Percentiles rank a stretch among this genome's conserved stretches.
Conservation (phyloP, 2,329 filamentous ascomycete species). For the Monilinia fructicola region DNA sequence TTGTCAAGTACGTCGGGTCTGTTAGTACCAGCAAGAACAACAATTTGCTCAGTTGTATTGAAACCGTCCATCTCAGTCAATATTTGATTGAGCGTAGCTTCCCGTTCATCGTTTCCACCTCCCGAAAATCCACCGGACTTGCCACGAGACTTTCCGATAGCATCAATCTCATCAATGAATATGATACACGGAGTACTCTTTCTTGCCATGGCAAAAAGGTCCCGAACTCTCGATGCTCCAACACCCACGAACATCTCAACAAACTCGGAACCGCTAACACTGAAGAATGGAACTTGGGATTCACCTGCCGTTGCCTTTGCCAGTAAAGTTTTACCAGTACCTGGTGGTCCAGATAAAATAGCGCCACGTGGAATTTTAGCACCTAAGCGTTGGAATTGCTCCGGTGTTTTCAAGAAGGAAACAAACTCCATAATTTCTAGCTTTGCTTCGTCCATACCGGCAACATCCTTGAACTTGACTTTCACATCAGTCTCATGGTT, state of each 20-base stretch:
- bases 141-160: conserved; percentile 85
- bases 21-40: conserved; percentile 96
- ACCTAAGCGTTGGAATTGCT: conserved; percentile 87
- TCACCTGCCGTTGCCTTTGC: conserved; percentile 98
- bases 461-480: conserved; percentile 95
- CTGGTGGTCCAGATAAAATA: conserved; percentile 94
- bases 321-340: conserved; percentile 96
- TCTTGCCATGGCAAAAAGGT: conserved; percentile 89
- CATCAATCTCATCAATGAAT: conserved; percentile 99
- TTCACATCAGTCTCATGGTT: conserved; percentile 96
- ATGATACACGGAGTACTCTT: conserved; percentile 98
- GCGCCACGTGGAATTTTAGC: conserved; percentile 97
- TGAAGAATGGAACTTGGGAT: conserved; percentile 96
- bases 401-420: conserved; percentile 90
- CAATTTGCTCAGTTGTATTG: conserved; percentile 94
- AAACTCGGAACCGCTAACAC: conserved; percentile 96
- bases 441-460: conserved; percentile 98
- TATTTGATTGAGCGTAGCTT: conserved; percentile 96
- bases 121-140: conserved; percentile 71
- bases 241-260: conserved; percentile 99
- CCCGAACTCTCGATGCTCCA: conserved; percentile 89
- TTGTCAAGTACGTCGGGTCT: conserved; percentile 92
- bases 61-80: conserved; percentile 99
- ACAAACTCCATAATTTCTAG: conserved; percentile 99
- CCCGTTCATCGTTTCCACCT: conserved; percentile 94